Percentiles rank a stretch among this genome's conserved stretches.
Evolutionary conservation across 345 rosid genomes (phyloP).

Genomic region (Jatropha curcas): DNA sequence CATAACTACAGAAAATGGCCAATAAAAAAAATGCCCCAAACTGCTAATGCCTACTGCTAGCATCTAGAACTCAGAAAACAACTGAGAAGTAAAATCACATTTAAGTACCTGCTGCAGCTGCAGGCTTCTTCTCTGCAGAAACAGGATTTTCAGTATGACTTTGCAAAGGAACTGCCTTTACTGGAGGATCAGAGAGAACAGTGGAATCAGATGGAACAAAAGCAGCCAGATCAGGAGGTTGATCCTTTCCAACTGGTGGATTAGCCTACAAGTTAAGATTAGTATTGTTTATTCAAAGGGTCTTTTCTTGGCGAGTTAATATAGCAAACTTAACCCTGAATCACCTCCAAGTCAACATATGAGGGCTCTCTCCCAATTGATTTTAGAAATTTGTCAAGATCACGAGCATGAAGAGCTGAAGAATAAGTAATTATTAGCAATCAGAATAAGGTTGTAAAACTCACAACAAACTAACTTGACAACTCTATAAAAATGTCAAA

Average conservation of each 20-base stretch:
- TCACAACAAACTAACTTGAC: too few relatives aligned
- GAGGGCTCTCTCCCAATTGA: conserved; percentile 65
- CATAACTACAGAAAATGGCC: neutral
- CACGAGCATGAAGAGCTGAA: conserved; percentile 58
- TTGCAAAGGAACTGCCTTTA: conserved; percentile 34
- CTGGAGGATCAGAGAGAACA: conserved; percentile 51
- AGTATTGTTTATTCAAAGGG: conserved; percentile 4
- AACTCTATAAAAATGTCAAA: too few relatives aligned
- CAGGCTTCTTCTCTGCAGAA: conserved; percentile 41
- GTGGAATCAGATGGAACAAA: conserved; percentile 66
- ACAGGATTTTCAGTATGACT: conserved; percentile 30
- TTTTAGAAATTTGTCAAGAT: conserved; percentile 76
- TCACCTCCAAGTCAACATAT: conserved; percentile 81
- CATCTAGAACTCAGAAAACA: neutral
- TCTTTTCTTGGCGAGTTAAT: neutral
- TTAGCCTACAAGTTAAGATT: conserved; percentile 52
- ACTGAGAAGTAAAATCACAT: conserved; percentile 1
- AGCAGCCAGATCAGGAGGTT: conserved; percentile 84
- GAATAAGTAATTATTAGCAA: neutral
- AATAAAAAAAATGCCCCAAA: neutral
- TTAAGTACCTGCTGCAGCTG: conserved; percentile 41
- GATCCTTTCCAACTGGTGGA: conserved; percentile 86
- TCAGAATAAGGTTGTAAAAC: too few relatives aligned
- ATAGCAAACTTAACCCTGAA: conserved; percentile 15
- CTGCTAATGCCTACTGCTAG: neutral